These are phyloP conservation scores for Xerocomus potaroensis DNA, from an alignment of 768 basidiomycete species.

Conservation along the genomic window DNA sequence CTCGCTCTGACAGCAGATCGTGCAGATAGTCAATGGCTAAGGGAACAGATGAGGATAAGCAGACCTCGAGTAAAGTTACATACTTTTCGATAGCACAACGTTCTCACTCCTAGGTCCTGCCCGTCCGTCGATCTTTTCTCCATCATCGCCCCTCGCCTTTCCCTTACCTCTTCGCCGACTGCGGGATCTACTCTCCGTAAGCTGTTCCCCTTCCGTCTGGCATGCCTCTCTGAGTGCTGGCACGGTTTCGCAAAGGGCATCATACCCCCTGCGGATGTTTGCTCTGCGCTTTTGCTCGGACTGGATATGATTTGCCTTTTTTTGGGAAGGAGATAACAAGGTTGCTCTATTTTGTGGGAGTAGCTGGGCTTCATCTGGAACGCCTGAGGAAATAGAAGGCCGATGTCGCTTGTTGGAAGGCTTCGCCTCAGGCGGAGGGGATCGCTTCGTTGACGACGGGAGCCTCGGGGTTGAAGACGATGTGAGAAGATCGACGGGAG, in stretches of 20 bases:
- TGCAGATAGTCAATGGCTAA: slow-evolving; percentile 85
- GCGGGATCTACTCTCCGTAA: slow-evolving; percentile 31
- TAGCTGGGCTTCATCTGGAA: slow-evolving; percentile 10
- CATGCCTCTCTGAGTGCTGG: slow-evolving; percentile 82
- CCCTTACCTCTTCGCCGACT: slow-evolving; percentile 36
- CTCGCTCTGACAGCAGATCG: slow-evolving; percentile 57
- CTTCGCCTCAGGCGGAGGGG: slow-evolving; percentile 23
- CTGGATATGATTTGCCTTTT: slow-evolving; percentile 91
- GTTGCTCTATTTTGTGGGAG: slow-evolving; percentile 13
- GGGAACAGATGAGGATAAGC: not conserved
- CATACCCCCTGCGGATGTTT: slow-evolving; percentile 86
- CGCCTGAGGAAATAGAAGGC: slow-evolving; percentile 10
- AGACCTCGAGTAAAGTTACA: slow-evolving; percentile 22
- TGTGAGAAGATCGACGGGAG: slow-evolving; percentile 18
- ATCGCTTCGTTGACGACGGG: slow-evolving; percentile 21
- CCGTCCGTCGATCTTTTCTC: slow-evolving; percentile 72
- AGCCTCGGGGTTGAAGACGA: slow-evolving; percentile 12
- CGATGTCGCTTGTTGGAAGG: slow-evolving; percentile 33
- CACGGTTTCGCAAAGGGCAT: slow-evolving; percentile 78
- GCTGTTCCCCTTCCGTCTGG: slow-evolving; percentile 62
- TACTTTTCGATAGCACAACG: slow-evolving; percentile 84
- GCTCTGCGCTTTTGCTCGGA: slow-evolving; percentile 92
- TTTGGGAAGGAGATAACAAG: slow-evolving; percentile 77
- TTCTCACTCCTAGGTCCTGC: slow-evolving; percentile 91
- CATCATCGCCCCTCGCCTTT: slow-evolving; percentile 43